These are phyloP conservation scores for Plenodomus lindquistii DNA, from an alignment of 2,329 filamentous ascomycete genomes.

Conservation along the genomic window DNA sequence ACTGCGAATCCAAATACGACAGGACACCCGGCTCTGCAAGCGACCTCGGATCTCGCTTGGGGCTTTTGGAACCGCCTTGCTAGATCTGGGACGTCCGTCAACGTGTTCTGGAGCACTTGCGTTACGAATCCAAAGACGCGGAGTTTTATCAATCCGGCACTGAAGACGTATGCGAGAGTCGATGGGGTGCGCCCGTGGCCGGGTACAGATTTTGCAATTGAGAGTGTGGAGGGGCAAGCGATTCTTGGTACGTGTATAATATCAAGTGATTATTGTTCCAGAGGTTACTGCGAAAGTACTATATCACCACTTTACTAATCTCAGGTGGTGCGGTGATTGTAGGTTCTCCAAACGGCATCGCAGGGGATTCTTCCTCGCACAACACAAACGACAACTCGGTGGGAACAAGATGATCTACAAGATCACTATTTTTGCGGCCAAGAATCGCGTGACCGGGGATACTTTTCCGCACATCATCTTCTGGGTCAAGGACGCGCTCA, in stretches of 20 bases:
- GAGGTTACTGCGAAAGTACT: no score
- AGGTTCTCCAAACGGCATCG: slow-evolving; percentile 4
- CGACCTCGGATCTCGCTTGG: slow-evolving; percentile 4
- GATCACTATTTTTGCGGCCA: slow-evolving; percentile 1
- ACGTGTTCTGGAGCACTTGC: background rate
- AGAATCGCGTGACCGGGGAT: background rate
- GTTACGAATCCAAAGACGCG: background rate
- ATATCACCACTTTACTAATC: no score
- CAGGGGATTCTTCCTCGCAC: slow-evolving; percentile 3
- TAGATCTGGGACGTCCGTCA: background rate
- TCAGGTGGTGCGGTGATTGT: no score
- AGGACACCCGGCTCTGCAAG: slow-evolving; percentile 1
- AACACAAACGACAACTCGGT: slow-evolving; percentile 1
- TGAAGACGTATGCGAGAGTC: background rate
- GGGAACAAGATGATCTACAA: slow-evolving; percentile 2
- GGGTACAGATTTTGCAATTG: slow-evolving; percentile 1
- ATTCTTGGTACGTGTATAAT: slow-evolving; percentile 1
- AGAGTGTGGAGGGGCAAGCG: background rate
- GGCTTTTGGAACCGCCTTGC: slow-evolving; percentile 7
- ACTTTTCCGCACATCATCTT: background rate
- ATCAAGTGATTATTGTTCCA: background rate
- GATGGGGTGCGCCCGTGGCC: slow-evolving; percentile 1
- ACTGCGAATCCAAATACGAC: no score
- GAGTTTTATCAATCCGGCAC: background rate
- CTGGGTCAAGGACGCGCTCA: background rate